Base-by-base conservation (phyloP, 1,284 basidiomycete genomes). In the Apiotrichum veenhuisii region DNA sequence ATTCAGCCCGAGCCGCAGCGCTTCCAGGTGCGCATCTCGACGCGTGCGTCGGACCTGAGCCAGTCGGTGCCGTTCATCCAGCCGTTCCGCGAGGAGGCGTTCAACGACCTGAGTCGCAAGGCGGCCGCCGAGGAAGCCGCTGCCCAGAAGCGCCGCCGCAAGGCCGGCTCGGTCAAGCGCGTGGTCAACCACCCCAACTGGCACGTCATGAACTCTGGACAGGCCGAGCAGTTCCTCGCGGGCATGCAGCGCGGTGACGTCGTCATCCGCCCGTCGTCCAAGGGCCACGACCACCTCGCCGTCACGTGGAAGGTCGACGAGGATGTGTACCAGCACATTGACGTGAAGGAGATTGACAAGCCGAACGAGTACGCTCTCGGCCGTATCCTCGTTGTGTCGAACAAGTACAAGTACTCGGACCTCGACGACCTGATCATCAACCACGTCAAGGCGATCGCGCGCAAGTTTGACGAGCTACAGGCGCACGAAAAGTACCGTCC, bases 221-320 rank as follows among this genome's bases (percentile, higher is more conserved):
- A 97, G 66, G 94, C 96, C 2, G 95, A 98, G 76, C 82, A 85
- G 53, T 91, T 88, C 74, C 81, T 99, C 53, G 89, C 92, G 56
- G 87, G 87, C 63, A 88, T 92, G 76, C 91, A 93, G 67, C 85
- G 91, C 30, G 96, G 94, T 15, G 93, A 97, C 73, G 92, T 93
- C 46, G 90, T 99, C 34, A 91, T 99, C 64, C 83, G 96, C 45
- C 96, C 96, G 0, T 96, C 92, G 33, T 98, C 94, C 3, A 94
- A 95, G 75, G 95, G 95, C 8, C 79, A 83, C 40, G 86, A 97
- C 70, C 96, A 98, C 77, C 82, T 99, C 37, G 96, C 96, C 36
- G 89, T 98, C 15, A 99, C 96, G 0, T 99, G 96, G 96, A 98
- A 98, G 78, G 94, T 99, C 12, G 95, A 96, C 66, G 90, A 97